A percentile compares a stretch with the other conserved stretches of the same genome.
These are phyloP conservation scores for Scalesia atractyloides DNA, from an alignment of 129 eudicot species.

Conservation along the genomic window DNA sequence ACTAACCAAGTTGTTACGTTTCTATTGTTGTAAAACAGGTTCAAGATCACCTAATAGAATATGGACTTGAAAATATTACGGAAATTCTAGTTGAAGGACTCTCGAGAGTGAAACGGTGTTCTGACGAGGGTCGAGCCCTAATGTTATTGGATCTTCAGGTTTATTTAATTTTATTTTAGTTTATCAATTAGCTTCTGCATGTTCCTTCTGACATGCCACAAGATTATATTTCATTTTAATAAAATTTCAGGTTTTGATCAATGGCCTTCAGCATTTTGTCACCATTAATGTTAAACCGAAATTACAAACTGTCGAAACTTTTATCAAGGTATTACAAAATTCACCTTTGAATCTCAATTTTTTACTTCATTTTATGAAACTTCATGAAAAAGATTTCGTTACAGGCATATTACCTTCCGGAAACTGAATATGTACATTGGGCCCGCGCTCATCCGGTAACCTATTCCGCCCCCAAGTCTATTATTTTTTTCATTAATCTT, in stretches of 20 bases:
- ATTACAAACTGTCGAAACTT: conserved; percentile 75
- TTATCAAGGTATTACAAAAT: conserved; percentile 61
- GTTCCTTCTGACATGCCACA: background rate
- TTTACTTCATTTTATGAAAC: conserved; percentile 6
- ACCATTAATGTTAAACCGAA: conserved; percentile 66
- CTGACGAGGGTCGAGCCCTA: conserved; percentile 97
- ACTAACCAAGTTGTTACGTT: background rate
- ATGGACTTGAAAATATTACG: conserved; percentile 83
- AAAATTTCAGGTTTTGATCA: conserved; percentile 75
- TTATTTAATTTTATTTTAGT: background rate
- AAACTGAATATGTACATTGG: conserved; percentile 95
- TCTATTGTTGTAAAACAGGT: conserved; percentile 49
- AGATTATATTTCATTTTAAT: background rate
- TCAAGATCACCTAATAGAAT: conserved; percentile 76
- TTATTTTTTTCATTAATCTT: conserved; percentile 1
- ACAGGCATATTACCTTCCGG: conserved; percentile 99
- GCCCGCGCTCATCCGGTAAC: conserved; percentile 92
- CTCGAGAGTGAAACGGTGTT: conserved; percentile 88
- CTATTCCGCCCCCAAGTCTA: conserved; percentile 17
- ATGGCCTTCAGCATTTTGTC: conserved; percentile 91
- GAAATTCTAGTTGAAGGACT: conserved; percentile 86
- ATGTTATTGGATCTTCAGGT: conserved; percentile 99
- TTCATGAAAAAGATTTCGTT: background rate
- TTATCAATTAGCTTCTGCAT: background rate
- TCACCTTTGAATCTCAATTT: background rate